Evolutionary conservation across 2,329 filamentous ascomycete species (phyloP).

Genomic region (Cercospora nicotianae): DNA sequence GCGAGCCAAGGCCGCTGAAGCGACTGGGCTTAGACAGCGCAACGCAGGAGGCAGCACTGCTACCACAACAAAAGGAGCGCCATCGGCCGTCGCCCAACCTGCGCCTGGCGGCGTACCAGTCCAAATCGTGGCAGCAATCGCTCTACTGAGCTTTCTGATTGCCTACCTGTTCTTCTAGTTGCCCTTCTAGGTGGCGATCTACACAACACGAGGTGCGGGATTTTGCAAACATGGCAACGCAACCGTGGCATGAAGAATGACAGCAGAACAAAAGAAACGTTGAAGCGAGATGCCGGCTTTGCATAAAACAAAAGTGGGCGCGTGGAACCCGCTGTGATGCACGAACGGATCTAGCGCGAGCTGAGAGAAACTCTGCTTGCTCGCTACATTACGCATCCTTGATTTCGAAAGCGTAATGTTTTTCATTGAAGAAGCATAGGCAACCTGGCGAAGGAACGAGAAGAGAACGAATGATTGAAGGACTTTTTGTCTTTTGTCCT

Average conservation of each 20-base stretch:
- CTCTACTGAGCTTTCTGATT: constrained; percentile 85
- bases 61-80: constrained; percentile 24
- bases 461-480: background rate
- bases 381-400: background rate
- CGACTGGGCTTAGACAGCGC: constrained; percentile 69
- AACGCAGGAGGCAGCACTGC: constrained; percentile 51
- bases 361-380: background rate
- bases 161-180: constrained; percentile 92
- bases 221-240: background rate
- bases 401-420: background rate
- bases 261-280: background rate
- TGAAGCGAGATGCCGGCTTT: background rate
- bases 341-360: background rate
- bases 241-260: background rate
- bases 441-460: background rate
- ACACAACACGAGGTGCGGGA: background rate
- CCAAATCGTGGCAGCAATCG: constrained; percentile 78
- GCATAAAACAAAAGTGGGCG: background rate
- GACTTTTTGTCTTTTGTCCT: background rate
- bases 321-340: background rate
- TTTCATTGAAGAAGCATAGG: background rate
- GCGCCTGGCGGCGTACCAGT: constrained; percentile 74
- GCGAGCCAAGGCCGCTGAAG: constrained; percentile 62
- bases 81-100: constrained; percentile 29
- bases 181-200: constrained; percentile 11